Evolutionary conservation across 495 filamentous ascomycete species (phyloP).

Genomic region (Annulohypoxylon maeteangense): DNA sequence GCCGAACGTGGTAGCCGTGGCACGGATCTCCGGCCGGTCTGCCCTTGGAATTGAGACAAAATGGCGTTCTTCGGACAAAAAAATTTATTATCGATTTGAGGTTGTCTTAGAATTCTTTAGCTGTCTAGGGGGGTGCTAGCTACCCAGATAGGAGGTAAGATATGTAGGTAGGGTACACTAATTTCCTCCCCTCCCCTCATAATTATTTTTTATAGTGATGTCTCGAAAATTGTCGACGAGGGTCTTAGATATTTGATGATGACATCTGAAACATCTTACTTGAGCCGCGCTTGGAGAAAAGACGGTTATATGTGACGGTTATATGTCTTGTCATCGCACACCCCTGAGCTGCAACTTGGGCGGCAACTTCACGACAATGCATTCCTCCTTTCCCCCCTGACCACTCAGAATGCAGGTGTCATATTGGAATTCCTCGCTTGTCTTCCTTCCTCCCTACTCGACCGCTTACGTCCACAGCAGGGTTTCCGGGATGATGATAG

Average conservation of each 20-base stretch:
- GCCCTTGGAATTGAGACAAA: constrained; percentile 32
- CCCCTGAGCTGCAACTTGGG: constrained; percentile 24
- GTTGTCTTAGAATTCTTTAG: constrained; percentile 23
- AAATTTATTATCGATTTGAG: constrained; percentile 24
- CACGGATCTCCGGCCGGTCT: constrained; percentile 42
- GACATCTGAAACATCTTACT: constrained; percentile 45
- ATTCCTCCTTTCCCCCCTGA: constrained; percentile 6
- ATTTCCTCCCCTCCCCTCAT: not conserved
- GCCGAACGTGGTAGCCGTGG: constrained; percentile 24
- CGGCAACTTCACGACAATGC: constrained; percentile 23
- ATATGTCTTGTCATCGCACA: constrained; percentile 39
- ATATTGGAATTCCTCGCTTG: constrained; percentile 28
- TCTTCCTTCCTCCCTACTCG: not conserved
- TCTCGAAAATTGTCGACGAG: constrained; percentile 10
- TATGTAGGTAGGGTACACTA: not conserved
- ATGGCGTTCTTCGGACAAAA: constrained; percentile 42
- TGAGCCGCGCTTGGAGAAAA: constrained; percentile 45
- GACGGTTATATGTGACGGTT: constrained; percentile 45
- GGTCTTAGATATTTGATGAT: constrained; percentile 39
- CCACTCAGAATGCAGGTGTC: constrained; percentile 15
- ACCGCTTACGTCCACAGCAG: constrained; percentile 1
- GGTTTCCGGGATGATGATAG: not conserved
- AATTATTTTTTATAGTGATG: constrained; percentile 6
- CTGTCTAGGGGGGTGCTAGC: no score
- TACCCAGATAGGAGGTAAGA: not conserved